These are phyloP conservation scores for Xanthoconium separans DNA, from an alignment of 1,284 basidiomycete genomes.

Conservation along the genomic window DNA sequence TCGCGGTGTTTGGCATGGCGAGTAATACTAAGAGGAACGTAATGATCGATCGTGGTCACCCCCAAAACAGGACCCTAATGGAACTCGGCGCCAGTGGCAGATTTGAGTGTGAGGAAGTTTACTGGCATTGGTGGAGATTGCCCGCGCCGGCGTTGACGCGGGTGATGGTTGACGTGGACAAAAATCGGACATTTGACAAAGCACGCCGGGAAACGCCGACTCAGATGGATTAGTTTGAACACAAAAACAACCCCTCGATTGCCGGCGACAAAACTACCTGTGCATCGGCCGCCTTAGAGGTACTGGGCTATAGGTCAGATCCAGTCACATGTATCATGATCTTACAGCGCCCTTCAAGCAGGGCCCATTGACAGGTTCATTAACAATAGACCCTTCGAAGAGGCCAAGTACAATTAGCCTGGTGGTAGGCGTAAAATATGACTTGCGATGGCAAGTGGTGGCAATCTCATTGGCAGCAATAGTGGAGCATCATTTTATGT, in stretches of 20 bases:
- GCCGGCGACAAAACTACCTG: no score
- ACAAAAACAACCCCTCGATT: no score
- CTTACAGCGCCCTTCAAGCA: no score
- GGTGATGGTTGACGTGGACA: conserved; percentile 1
- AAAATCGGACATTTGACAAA: background rate
- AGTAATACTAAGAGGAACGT: background rate
- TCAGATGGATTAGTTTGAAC: no score
- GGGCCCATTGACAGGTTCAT: no score
- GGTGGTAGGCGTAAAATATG: background rate
- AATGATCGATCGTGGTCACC: background rate
- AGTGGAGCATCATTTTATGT: no score
- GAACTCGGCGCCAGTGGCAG: background rate
- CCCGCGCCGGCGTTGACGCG: background rate
- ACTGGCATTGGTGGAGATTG: background rate
- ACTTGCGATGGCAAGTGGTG: background rate
- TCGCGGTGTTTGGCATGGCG: background rate
- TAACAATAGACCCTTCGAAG: background rate
- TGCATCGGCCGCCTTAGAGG: no score
- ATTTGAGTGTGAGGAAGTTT: background rate
- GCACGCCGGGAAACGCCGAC: background rate
- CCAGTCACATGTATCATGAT: no score
- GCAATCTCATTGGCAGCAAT: no score
- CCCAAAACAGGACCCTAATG: background rate
- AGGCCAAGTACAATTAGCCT: background rate
- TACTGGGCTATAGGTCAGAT: no score